phyloP scores from a whole-genome alignment of 2,329 filamentous ascomycete genomes.

The Calcarisporium arbuscula region DNA sequence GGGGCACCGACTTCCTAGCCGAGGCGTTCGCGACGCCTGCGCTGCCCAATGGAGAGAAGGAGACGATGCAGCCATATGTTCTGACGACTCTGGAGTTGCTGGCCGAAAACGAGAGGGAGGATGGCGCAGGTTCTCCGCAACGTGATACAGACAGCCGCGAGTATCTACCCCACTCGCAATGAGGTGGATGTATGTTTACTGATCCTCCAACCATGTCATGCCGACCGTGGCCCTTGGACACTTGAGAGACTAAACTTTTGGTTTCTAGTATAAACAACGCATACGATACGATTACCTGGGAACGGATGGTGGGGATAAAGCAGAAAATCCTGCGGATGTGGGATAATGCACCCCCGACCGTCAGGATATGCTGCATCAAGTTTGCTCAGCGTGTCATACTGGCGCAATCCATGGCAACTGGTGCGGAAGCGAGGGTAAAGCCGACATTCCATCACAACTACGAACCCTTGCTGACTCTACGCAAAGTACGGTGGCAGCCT shows the following conservation, averaged over 20 bases:
- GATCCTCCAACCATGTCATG: slow-evolving; percentile 4
- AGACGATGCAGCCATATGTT: slow-evolving; percentile 68
- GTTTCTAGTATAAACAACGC: slow-evolving; percentile 72
- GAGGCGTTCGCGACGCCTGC: slow-evolving; percentile 95
- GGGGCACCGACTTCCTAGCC: slow-evolving; percentile 92
- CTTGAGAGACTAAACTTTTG: slow-evolving; percentile 24
- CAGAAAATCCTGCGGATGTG: slow-evolving; percentile 80
- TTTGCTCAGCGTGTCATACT: slow-evolving; percentile 92
- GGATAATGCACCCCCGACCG: slow-evolving; percentile 69
- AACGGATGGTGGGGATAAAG: slow-evolving; percentile 84
- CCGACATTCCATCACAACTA: neutral
- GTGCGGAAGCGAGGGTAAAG: slow-evolving; percentile 75
- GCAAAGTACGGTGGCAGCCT: slow-evolving; percentile 39
- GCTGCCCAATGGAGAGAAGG: slow-evolving; percentile 71
- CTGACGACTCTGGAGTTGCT: slow-evolving; percentile 69
- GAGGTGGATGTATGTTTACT: slow-evolving; percentile 82
- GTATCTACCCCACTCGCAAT: slow-evolving; percentile 89
- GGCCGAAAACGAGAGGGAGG: slow-evolving; percentile 66
- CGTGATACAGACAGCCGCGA: slow-evolving; percentile 81
- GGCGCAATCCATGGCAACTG: slow-evolving; percentile 79
- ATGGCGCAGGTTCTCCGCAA: slow-evolving; percentile 76
- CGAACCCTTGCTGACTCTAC: slow-evolving; percentile 15
- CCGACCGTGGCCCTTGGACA: no score
- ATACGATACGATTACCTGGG: slow-evolving; percentile 76
- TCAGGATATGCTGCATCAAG: slow-evolving; percentile 93